Conservation (phyloP, 768 basidiomycete species). For the Hericium erinaceus region DNA sequence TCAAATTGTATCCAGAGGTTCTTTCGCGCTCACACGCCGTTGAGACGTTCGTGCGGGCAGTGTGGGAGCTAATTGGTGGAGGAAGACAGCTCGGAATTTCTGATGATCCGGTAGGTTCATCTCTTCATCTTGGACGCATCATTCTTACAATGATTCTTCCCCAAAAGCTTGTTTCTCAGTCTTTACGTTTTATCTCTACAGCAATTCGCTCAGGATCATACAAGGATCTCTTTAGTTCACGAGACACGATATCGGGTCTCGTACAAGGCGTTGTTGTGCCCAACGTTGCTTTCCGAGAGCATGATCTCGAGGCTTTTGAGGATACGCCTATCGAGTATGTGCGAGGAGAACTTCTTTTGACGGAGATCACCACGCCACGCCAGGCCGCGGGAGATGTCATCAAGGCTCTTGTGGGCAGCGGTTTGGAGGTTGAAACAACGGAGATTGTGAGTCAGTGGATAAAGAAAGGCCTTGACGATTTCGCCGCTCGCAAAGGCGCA, state of each 20-base stretch:
- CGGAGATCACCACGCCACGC: constrained; percentile 76
- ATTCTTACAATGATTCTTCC: background rate
- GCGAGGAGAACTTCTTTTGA: constrained; percentile 27
- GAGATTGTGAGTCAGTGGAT: constrained; percentile 85
- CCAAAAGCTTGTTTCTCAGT: constrained; percentile 75
- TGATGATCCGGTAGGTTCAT: constrained; percentile 57
- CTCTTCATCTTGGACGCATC: background rate
- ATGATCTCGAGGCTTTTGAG: constrained; percentile 93
- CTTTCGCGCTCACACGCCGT: constrained; percentile 55
- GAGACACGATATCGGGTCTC: constrained; percentile 74
- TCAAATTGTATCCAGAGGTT: constrained; percentile 77
- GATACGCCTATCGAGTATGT: constrained; percentile 96
- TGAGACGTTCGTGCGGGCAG: constrained; percentile 68
- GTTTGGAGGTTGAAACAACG: constrained; percentile 81
- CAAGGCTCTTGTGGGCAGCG: constrained; percentile 74
- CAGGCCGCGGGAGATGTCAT: constrained; percentile 96
- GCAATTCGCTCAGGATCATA: constrained; percentile 86
- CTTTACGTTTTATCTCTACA: constrained; percentile 84
- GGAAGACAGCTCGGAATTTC: constrained; percentile 58
- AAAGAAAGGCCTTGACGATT: constrained; percentile 57
- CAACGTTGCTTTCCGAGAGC: constrained; percentile 81
- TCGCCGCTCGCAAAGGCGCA: constrained; percentile 40
- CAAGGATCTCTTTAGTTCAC: constrained; percentile 67
- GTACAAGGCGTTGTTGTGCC: constrained; percentile 88
- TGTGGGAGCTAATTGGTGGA: constrained; percentile 83